phyloP scores from a whole-genome alignment of 2,329 filamentous ascomycete genomes.

The Mollisia scopiformis region DNA sequence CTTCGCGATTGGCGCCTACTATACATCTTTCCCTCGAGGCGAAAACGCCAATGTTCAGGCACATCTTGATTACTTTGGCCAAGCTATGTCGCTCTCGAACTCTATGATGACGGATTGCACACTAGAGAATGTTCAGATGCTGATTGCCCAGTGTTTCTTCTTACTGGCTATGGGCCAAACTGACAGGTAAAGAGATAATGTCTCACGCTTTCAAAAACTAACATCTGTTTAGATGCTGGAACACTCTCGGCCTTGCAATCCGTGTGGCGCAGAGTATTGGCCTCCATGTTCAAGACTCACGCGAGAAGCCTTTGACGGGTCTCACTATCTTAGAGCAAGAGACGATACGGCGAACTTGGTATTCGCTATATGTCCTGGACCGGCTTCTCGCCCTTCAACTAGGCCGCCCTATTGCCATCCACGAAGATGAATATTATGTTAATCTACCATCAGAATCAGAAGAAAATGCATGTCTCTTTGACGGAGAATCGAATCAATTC shows the following conservation, averaged over 20 bases:
- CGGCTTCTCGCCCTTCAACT: constrained; percentile 4
- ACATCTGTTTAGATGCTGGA: constrained; percentile 1
- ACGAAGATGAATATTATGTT: constrained; percentile 1
- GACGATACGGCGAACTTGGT: constrained; percentile 7
- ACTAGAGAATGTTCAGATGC: constrained; percentile 5
- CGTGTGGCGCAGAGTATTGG: constrained; percentile 5
- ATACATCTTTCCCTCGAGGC: not conserved
- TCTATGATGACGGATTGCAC: not conserved
- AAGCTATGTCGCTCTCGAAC: not conserved
- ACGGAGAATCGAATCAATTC: not conserved
- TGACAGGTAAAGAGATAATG: not conserved
- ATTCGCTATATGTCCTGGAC: constrained; percentile 6
- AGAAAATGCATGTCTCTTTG: not conserved
- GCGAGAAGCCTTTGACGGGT: not conserved
- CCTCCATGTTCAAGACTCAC: not conserved
- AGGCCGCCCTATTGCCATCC: constrained; percentile 5
- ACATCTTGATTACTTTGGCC: not conserved
- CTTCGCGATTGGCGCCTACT: not conserved
- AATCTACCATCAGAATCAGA: constrained; percentile 2
- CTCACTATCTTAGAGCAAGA: not conserved
- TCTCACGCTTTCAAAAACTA: not conserved
- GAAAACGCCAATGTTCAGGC: not conserved
- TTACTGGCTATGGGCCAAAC: constrained; percentile 1
- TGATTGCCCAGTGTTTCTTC: constrained; percentile 1
- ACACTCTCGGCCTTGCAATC: constrained; percentile 3